Percentiles rank a stretch among this genome's conserved stretches.
phyloP scores from a whole-genome alignment of 192 early-diverging fungal species.

The Coemansia sp. region DNA sequence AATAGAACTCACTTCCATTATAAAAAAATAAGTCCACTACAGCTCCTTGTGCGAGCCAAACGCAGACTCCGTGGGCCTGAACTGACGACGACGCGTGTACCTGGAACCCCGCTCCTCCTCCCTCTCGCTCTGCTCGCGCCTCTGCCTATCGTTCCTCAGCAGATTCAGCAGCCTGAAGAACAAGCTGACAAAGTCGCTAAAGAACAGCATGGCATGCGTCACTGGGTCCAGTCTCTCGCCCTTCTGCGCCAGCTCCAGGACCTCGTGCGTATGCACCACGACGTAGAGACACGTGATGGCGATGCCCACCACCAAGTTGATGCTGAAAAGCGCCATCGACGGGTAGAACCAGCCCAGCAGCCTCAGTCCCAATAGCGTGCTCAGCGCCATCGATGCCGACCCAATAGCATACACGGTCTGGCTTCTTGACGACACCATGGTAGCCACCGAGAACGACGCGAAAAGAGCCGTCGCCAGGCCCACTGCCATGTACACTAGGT shows the following conservation, averaged over 20 bases:
- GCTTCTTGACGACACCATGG: slow-evolving; percentile 14
- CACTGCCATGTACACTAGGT: slow-evolving; percentile 21
- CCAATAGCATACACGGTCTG: slow-evolving; percentile 29
- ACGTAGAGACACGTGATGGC: slow-evolving; percentile 17
- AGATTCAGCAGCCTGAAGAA: slow-evolving; percentile 18
- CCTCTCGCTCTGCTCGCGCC: slow-evolving; percentile 9
- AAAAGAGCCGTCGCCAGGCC: slow-evolving; percentile 14
- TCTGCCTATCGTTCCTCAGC: slow-evolving; percentile 12
- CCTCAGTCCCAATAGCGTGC: slow-evolving; percentile 14
- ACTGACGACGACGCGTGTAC: background rate
- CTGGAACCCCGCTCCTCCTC: background rate
- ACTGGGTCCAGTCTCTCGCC: slow-evolving; percentile 27
- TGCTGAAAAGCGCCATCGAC: slow-evolving; percentile 2
- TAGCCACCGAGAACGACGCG: slow-evolving; percentile 26
- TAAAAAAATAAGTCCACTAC: background rate
- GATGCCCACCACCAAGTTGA: slow-evolving; percentile 16
- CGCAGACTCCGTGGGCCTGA: slow-evolving; percentile 1
- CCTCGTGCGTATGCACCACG: slow-evolving; percentile 25
- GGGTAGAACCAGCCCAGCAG: slow-evolving; percentile 23
- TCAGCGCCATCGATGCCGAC: slow-evolving; percentile 1
- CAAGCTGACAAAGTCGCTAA: slow-evolving; percentile 20
- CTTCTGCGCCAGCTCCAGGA: slow-evolving; percentile 18
- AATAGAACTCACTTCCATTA: background rate
- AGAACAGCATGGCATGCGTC: slow-evolving; percentile 17
- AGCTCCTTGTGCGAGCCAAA: background rate